Evolutionary conservation across 2,329 filamentous ascomycete species (phyloP).

Genomic region (Ampelomyces quisqualis): DNA sequence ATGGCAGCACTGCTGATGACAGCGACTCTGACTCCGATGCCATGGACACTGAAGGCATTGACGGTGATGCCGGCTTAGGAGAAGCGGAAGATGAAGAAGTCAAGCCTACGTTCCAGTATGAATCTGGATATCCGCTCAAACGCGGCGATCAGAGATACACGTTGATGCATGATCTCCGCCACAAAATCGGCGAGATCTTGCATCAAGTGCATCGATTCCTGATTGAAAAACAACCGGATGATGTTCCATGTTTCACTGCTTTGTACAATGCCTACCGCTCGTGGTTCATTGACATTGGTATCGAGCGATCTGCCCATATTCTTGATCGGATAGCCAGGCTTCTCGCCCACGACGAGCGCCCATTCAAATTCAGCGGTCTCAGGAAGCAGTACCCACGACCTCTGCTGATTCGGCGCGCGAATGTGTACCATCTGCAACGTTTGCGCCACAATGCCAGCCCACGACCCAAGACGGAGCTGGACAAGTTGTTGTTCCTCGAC

Average conservation of each 20-base stretch:
- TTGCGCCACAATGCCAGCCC: slow-evolving; percentile 90
- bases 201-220: slow-evolving; percentile 85
- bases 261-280: slow-evolving; percentile 89
- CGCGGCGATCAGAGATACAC: slow-evolving; percentile 62
- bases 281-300: slow-evolving; percentile 97
- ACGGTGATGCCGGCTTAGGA: slow-evolving; percentile 57
- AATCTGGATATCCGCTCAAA: slow-evolving; percentile 79
- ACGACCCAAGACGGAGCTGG: slow-evolving; percentile 83
- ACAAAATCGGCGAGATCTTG: slow-evolving; percentile 75
- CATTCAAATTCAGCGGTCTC: slow-evolving; percentile 91
- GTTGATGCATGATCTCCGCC: slow-evolving; percentile 76
- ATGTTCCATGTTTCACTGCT: slow-evolving; percentile 91
- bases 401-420: slow-evolving; percentile 86
- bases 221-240: slow-evolving; percentile 82
- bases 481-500: slow-evolving; percentile 81
- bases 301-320: slow-evolving; percentile 91
- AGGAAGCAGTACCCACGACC: slow-evolving; percentile 91
- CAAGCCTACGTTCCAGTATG: slow-evolving; percentile 83
- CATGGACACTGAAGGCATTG: slow-evolving; percentile 50
- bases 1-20: slow-evolving; percentile 54
- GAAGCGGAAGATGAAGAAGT: slow-evolving; percentile 78
- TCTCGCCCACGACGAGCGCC: slow-evolving; percentile 80
- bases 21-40: slow-evolving; percentile 44
- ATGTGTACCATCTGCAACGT: slow-evolving; percentile 93
- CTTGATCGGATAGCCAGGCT: slow-evolving; percentile 83